Evolutionary conservation across 73 alveolate genomes (phyloP).

Genomic region (Paraurostyla sp.): DNA sequence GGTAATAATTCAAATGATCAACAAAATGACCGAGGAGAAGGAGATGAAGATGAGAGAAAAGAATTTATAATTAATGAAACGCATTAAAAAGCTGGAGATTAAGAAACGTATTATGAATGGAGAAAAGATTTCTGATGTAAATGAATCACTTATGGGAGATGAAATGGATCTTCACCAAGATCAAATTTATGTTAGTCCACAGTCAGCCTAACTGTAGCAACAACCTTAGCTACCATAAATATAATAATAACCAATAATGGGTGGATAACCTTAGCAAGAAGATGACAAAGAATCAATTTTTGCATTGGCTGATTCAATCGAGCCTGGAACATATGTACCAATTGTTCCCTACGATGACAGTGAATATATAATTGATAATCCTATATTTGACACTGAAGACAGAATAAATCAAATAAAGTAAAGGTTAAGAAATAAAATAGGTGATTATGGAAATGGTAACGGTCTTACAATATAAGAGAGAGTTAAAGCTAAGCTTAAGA

Average conservation of each 20-base stretch:
- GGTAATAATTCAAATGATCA: conserved; percentile 4
- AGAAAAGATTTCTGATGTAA: background rate
- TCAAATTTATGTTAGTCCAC: background rate
- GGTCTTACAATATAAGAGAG: conserved; percentile 22
- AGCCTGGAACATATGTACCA: conserved; percentile 33
- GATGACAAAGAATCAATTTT: conserved; percentile 14
- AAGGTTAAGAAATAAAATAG: conserved; percentile 14
- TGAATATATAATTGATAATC: background rate
- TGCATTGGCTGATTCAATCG: conserved; percentile 30
- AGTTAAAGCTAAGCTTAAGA: background rate
- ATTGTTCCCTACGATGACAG: conserved; percentile 2
- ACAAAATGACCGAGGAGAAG: conserved; percentile 29
- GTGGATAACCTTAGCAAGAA: background rate
- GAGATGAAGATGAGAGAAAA: conserved; percentile 3
- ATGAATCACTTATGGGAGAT: background rate
- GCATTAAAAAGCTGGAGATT: background rate
- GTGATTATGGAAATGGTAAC: conserved; percentile 19
- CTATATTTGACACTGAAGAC: background rate
- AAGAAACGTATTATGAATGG: conserved; percentile 9
- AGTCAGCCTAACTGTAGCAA: background rate
- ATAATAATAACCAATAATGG: background rate
- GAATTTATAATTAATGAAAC: conserved; percentile 1
- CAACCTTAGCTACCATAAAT: background rate
- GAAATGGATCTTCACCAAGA: background rate
- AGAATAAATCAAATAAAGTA: background rate